Evolutionary conservation across 345 rosid species (phyloP).

Genomic region (Noccaea caerulescens): DNA sequence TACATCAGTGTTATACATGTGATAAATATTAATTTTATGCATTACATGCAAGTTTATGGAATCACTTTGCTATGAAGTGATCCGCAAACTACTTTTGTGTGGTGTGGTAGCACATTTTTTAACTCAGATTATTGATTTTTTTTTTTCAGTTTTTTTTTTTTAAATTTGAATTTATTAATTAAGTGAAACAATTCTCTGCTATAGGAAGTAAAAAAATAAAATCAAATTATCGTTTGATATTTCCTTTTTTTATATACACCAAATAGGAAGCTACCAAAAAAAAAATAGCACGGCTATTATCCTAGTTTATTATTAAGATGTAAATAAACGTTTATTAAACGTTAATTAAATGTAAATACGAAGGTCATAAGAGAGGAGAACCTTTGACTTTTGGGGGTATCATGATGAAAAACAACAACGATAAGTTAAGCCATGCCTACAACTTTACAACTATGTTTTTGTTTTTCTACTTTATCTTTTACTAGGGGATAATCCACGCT

Average conservation of each 20-base stretch:
- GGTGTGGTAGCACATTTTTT: conserved; percentile 23
- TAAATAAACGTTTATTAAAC: not conserved
- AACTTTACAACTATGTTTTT: conserved; percentile 36
- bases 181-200: not conserved
- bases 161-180: not conserved
- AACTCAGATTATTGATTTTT: not conserved
- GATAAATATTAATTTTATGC: not conserved
- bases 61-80: conserved; percentile 37
- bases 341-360: too few species aligned
- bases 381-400: conserved; percentile 27
- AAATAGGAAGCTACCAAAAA: too few species aligned
- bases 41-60: conserved; percentile 16
- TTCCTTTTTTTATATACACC: not conserved
- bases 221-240: not conserved
- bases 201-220: too few species aligned
- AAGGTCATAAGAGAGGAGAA: conserved; percentile 3
- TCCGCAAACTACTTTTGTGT: conserved; percentile 26
- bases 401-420: conserved; percentile 26
- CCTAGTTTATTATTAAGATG: conserved; percentile 1
- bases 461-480: conserved; percentile 19
- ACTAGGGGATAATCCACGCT: too few species aligned
- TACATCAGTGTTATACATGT: conserved; percentile 1
- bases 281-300: too few species aligned
- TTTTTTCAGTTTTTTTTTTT: not conserved
- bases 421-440: conserved; percentile 24